Evolutionary conservation across 2,329 filamentous ascomycete genomes (phyloP).

Genomic region (Diaporthe citri): DNA sequence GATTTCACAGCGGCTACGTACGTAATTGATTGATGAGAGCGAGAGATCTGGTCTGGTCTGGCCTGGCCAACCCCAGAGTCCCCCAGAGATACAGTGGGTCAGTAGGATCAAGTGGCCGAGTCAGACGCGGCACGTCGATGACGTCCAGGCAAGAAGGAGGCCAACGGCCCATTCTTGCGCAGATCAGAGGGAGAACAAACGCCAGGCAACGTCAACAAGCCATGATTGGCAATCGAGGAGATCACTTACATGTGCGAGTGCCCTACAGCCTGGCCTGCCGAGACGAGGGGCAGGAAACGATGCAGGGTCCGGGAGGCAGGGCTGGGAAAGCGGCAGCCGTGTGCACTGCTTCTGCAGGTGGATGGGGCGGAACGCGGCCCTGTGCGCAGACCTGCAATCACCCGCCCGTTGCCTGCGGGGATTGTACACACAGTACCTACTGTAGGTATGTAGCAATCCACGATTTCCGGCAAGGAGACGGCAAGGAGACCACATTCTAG

Average conservation of each 20-base stretch:
- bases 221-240: not conserved
- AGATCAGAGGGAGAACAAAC: not conserved
- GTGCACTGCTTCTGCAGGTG: constrained; percentile 10
- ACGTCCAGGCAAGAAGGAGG: not conserved
- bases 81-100: constrained; percentile 3
- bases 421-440: not conserved
- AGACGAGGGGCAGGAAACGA: not conserved
- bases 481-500: no score
- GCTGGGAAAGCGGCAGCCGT: not conserved
- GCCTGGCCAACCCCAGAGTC: constrained; percentile 6
- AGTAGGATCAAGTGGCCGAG: constrained; percentile 14
- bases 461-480: no score
- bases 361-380: not conserved
- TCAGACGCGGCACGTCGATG: not conserved
- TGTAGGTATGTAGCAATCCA: not conserved
- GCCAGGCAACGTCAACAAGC: not conserved
- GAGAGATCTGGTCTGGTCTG: not conserved
- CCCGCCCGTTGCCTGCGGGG: not conserved
- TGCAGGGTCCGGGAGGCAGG: no score
- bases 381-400: not conserved
- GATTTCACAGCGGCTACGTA: constrained; percentile 27
- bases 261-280: not conserved
- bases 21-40: constrained; percentile 35
- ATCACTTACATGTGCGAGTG: not conserved
- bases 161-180: not conserved